phyloP scores from a whole-genome alignment of 1,284 basidiomycete species.

The Cutaneotrichosporon sp. region DNA sequence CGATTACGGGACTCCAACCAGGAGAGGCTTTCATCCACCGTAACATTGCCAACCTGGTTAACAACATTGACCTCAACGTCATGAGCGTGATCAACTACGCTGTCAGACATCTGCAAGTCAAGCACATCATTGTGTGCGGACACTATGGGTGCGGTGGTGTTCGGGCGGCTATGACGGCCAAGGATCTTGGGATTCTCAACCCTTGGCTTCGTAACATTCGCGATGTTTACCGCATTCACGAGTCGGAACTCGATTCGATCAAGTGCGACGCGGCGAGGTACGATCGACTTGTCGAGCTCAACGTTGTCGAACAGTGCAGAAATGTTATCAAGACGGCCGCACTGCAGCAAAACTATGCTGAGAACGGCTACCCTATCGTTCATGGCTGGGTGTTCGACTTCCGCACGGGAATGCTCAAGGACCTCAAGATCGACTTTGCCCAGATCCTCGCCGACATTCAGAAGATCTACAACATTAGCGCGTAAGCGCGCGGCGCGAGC shows the following conservation, averaged over 20 bases:
- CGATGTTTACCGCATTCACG: constrained; percentile 27
- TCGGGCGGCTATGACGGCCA: constrained; percentile 26
- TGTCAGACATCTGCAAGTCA: constrained; percentile 26
- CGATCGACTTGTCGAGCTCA: constrained; percentile 28
- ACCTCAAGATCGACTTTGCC: constrained; percentile 24
- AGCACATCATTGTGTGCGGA: constrained; percentile 29
- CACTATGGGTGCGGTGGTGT: constrained; percentile 29
- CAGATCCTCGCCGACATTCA: constrained; percentile 21
- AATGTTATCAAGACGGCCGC: constrained; percentile 29
- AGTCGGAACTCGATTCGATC: constrained; percentile 24
- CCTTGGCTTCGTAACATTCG: constrained; percentile 30
- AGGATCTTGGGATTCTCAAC: constrained; percentile 28
- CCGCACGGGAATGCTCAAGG: constrained; percentile 24
- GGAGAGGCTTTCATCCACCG: constrained; percentile 30
- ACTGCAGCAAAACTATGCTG: constrained; percentile 20
- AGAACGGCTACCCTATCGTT: constrained; percentile 24
- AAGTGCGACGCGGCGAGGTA: constrained; percentile 13
- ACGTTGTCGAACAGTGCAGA: constrained; percentile 27
- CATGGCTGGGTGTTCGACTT: constrained; percentile 29
- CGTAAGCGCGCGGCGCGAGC: not conserved
- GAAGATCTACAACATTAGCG: constrained; percentile 28
- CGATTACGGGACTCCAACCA: constrained; percentile 25
- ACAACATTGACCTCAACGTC: constrained; percentile 24
- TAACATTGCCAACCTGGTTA: constrained; percentile 29
- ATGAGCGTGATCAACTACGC: constrained; percentile 30